These are phyloP conservation scores for Cladosporium sp. DNA, from an alignment of 2,329 filamentous ascomycete species.

Conservation along the genomic window DNA sequence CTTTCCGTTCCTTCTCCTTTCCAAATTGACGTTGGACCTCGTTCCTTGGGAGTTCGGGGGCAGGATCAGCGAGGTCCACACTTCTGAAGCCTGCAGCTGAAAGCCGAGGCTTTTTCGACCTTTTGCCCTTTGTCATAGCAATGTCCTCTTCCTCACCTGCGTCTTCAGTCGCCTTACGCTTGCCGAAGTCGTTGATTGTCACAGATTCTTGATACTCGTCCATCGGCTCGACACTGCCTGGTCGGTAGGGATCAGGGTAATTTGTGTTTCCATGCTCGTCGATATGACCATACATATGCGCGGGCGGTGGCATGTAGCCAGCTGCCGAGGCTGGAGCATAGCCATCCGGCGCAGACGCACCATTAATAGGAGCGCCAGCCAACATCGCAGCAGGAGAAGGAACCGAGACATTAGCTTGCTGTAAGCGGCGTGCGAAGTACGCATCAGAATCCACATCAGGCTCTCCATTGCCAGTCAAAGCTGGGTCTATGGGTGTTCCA, in stretches of 20 bases:
- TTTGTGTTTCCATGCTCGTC: conserved; percentile 4
- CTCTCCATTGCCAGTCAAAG: conserved; percentile 22
- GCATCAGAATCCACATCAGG: conserved; percentile 24
- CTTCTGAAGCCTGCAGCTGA: conserved; percentile 30
- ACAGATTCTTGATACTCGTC: conserved; percentile 27
- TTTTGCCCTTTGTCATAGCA: conserved; percentile 33
- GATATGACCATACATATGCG: conserved; percentile 29
- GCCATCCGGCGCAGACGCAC: conserved; percentile 20
- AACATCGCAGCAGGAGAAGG: conserved; percentile 28
- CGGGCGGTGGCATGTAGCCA: conserved; percentile 22
- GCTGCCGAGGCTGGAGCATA: conserved; percentile 28
- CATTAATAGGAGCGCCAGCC: conserved; percentile 19
- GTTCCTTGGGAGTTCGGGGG: conserved; percentile 33
- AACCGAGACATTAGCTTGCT: conserved; percentile 26
- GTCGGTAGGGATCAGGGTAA: conserved; percentile 21
- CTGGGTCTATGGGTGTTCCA: conserved; percentile 31
- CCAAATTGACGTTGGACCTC: conserved; percentile 45
- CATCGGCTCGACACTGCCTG: conserved; percentile 29
- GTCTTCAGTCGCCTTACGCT: conserved; percentile 16
- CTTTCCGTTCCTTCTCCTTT: conserved; percentile 41
- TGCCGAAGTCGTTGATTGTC: conserved; percentile 5
- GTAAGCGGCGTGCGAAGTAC: conserved; percentile 25
- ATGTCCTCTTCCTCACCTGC: conserved; percentile 34
- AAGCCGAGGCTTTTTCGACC: conserved; percentile 31
- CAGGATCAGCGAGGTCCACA: conserved; percentile 27